Evolutionary conservation across 139 green algal genomes (phyloP).

Genomic region (Chlamydomonas asymmetrica): DNA sequence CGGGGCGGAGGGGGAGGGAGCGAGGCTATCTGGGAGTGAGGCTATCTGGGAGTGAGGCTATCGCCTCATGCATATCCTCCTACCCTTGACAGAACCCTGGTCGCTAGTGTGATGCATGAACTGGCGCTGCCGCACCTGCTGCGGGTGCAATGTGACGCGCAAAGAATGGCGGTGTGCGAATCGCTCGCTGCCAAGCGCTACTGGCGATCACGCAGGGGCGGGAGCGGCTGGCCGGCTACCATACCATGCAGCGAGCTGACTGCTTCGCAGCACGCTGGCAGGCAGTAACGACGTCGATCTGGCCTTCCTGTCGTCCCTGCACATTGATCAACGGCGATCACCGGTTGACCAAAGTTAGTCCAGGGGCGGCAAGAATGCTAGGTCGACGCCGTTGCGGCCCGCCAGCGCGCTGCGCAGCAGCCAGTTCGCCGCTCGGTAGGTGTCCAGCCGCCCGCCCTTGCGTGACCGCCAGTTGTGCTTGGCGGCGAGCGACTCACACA

Average conservation of each 20-base stretch:
- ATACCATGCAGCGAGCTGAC: conserved; percentile 63
- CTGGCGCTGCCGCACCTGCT: no score
- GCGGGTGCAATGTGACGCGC: no score
- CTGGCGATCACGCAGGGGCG: conserved; percentile 49
- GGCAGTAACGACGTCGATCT: conserved; percentile 39
- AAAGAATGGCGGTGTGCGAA: conserved; percentile 51
- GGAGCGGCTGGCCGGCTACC: conserved; percentile 60
- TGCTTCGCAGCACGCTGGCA: conserved; percentile 56
- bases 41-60: no score
- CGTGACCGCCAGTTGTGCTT: conserved; percentile 48
- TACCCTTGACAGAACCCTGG: no score
- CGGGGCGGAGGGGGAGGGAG: no score
- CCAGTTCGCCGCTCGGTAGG: conserved; percentile 65
- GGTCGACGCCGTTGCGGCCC: conserved; percentile 29
- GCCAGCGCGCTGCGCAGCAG: conserved; percentile 57
- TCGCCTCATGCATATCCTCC: no score
- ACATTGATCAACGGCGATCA: no score
- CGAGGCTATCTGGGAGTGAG: no score
- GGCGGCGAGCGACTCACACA: conserved; percentile 52
- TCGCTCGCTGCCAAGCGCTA: conserved; percentile 42
- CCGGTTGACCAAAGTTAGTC: no score
- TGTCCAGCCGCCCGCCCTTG: conserved; percentile 58
- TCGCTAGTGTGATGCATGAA: no score
- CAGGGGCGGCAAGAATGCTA: conserved; percentile 56
- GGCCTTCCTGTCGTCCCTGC: conserved; percentile 50